Percentiles rank a stretch among this genome's conserved stretches.
phyloP scores from a whole-genome alignment of 768 basidiomycete genomes.

The Tulasnella sp. region DNA sequence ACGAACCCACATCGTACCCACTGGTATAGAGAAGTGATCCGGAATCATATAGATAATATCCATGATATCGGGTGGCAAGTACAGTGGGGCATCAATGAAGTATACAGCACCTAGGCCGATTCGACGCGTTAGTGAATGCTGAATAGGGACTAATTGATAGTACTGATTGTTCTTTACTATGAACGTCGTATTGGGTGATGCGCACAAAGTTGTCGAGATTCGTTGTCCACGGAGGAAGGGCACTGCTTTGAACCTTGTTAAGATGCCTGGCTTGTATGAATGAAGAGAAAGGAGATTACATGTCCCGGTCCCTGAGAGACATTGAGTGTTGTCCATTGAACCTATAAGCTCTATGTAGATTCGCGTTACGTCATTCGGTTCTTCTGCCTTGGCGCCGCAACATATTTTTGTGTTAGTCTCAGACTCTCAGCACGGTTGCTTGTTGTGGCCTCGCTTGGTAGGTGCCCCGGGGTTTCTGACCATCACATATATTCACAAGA shows the following conservation, averaged over 20 bases:
- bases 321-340: too few relatives aligned
- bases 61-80: not conserved
- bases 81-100: slow-evolving; percentile 9
- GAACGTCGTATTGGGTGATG: slow-evolving; percentile 2
- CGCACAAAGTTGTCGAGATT: slow-evolving; percentile 15
- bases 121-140: not conserved
- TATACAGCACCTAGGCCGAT: slow-evolving; percentile 11
- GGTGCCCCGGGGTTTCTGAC: too few relatives aligned
- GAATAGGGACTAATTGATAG: not conserved
- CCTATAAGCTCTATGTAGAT: too few relatives aligned
- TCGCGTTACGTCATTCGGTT: too few relatives aligned
- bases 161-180: not conserved
- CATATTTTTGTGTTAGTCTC: too few relatives aligned
- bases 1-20: not conserved
- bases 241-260: slow-evolving; percentile 10
- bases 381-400: too few relatives aligned
- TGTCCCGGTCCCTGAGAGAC: too few relatives aligned
- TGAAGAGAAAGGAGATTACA: too few relatives aligned
- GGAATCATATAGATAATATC: slow-evolving; percentile 3
- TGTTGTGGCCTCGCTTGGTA: too few relatives aligned
- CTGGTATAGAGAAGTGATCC: too few relatives aligned
- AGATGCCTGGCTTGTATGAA: not conserved
- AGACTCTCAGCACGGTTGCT: too few relatives aligned
- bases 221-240: slow-evolving; percentile 6
- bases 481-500: too few relatives aligned